These are phyloP conservation scores for Solanum hybrid DNA, from an alignment of 305 asterid genomes.

Conservation along the genomic window DNA sequence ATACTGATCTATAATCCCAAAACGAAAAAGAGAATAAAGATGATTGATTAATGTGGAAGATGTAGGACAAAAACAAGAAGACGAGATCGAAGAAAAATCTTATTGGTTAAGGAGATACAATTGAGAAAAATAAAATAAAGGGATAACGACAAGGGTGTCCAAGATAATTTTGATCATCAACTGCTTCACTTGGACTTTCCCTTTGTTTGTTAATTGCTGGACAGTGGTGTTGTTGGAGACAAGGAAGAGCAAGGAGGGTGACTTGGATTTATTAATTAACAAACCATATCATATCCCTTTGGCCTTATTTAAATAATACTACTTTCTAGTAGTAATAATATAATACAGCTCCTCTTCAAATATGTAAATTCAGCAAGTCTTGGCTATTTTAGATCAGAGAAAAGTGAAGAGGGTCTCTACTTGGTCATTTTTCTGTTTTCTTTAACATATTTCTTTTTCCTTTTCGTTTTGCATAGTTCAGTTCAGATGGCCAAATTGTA, in stretches of 20 bases:
- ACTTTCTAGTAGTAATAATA: neutral
- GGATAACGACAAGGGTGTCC: neutral
- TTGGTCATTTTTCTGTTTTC: neutral
- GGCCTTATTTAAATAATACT: neutral
- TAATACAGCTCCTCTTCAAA: neutral
- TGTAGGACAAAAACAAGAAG: neutral
- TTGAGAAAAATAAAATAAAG: neutral
- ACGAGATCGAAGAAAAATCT: neutral
- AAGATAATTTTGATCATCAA: neutral
- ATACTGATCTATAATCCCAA: neutral
- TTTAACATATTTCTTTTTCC: neutral
- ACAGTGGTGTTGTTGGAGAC: neutral
- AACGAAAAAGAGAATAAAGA: neutral
- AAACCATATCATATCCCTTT: neutral
- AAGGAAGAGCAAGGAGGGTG: neutral
- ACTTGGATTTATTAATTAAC: neutral
- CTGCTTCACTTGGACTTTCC: conserved; percentile 3
- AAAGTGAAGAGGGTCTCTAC: neutral
- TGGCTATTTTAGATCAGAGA: neutral
- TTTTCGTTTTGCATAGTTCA: neutral
- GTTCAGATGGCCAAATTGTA: conserved; percentile 7
- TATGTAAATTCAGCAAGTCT: conserved; percentile 1
- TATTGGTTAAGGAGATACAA: neutral
- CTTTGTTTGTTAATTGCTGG: conserved; percentile 1
- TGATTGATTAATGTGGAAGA: neutral